Base-by-base conservation (phyloP, 116 monocot species). In the Posidonia oceanica region DNA sequence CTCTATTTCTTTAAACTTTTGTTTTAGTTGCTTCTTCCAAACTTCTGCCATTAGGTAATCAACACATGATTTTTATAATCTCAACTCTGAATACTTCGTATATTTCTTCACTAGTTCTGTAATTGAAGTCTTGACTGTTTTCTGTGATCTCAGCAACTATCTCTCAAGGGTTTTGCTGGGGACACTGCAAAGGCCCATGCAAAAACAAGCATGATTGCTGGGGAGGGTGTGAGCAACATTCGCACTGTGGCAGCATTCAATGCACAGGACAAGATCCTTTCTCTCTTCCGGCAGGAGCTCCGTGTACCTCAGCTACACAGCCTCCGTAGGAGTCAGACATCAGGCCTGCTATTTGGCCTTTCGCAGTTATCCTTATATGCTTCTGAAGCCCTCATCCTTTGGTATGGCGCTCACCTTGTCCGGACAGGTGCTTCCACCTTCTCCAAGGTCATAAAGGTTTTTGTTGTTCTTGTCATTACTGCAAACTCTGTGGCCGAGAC, bases 171-270 rank as follows among this genome's bases (percentile, higher is more conserved):
- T 0, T 92, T 98, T 59, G 93, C 92, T 0, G 98, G 98, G 23
- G 98, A 98, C 84, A 92, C 93, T 2, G 98, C 93, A 0, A 92
- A 89, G 74, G 93, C 93, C 7, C 92, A 98, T 73, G 98, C 93
- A 1, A 92, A 92, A 78, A 85, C 98, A 5, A 98, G 92, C 84
- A 92, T 92, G 92, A 92, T 98, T n/a, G 98, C 98, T 0, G 90
- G 98, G n/a, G 98, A 98, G 74, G 93, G 89, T 14, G 93, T 98
- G 39, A 92, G 98, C 78, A 98, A 98, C 71, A 93, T 98, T 71
- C 82, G 95, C 4, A 95, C 95, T 0, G 95, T 95, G 13, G 91
- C 91, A 3, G 95, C 95, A 58, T 91, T 95, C 78, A 91, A 91
- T 64, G 91, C 91, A 4, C 88, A 95, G 72, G 88, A 80, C 74